Evolutionary conservation across 2,329 filamentous ascomycete species (phyloP).

Genomic region (Scortechinia acanthostroma): DNA sequence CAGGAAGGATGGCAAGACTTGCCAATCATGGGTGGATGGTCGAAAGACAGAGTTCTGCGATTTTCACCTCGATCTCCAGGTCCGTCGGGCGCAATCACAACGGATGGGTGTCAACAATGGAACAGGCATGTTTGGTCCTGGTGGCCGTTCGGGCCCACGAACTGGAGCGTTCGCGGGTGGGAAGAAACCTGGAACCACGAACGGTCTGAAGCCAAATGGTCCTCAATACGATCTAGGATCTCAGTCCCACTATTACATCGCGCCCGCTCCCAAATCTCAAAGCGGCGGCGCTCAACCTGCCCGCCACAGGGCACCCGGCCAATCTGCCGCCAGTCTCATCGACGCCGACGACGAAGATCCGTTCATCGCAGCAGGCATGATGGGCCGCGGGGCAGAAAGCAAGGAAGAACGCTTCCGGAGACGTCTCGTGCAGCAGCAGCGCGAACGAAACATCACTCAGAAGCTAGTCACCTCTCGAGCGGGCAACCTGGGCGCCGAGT

Average conservation of each 20-base stretch:
- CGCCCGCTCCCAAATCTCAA: slow-evolving; percentile 5
- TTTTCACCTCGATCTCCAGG: slow-evolving; percentile 50
- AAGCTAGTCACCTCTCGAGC: slow-evolving; percentile 22
- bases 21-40: slow-evolving; percentile 50
- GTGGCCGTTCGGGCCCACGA: slow-evolving; percentile 17
- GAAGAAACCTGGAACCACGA: slow-evolving; percentile 8
- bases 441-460: slow-evolving; percentile 31
- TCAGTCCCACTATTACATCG: slow-evolving; percentile 29
- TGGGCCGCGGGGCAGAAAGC: slow-evolving; percentile 24
- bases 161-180: slow-evolving; percentile 17
- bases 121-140: slow-evolving; percentile 30
- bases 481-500: slow-evolving; percentile 28
- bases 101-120: slow-evolving; percentile 57
- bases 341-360: slow-evolving; percentile 27
- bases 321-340: slow-evolving; percentile 25
- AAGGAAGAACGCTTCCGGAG: slow-evolving; percentile 30
- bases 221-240: slow-evolving; percentile 23
- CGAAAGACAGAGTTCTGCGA: slow-evolving; percentile 58
- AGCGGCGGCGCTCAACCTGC: background rate
- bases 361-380: slow-evolving; percentile 25
- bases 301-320: no score
- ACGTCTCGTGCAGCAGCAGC: slow-evolving; percentile 28
- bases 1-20: slow-evolving; percentile 52
- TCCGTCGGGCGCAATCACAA: slow-evolving; percentile 44
- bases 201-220: slow-evolving; percentile 8